These are phyloP conservation scores for Lentinus brumalis DNA, from an alignment of 768 basidiomycete species.

Conservation along the genomic window DNA sequence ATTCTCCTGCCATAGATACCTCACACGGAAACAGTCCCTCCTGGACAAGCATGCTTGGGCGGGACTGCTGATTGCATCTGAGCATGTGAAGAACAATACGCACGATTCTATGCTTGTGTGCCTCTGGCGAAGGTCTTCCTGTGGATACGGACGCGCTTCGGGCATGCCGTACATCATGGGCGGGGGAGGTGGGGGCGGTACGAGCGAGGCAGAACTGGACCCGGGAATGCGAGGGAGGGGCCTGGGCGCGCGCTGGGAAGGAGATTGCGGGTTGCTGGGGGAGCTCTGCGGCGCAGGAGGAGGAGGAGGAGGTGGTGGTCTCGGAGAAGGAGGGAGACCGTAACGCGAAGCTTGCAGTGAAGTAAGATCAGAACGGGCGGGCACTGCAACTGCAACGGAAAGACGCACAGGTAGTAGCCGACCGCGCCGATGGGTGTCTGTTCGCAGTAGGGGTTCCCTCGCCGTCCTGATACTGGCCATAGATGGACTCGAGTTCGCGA, in stretches of 20 bases:
- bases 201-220: constrained; percentile 10
- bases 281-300: constrained; percentile 1
- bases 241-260: constrained; percentile 25
- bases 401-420: constrained; percentile 21
- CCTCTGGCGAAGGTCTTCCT: constrained; percentile 18
- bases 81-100: constrained; percentile 1
- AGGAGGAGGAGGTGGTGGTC: constrained; percentile 21
- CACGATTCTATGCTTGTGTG: constrained; percentile 26
- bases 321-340: constrained; percentile 26
- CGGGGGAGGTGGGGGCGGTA: constrained; percentile 25
- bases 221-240: constrained; percentile 32
- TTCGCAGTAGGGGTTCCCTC: constrained; percentile 25
- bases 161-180: constrained; percentile 19
- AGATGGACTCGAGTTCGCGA: constrained; percentile 27
- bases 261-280: constrained; percentile 22
- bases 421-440: constrained; percentile 20
- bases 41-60: neutral
- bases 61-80: no score
- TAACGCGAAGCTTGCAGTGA: constrained; percentile 9
- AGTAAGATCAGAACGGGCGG: constrained; percentile 16
- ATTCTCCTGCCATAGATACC: no score
- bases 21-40: neutral
- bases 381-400: constrained; percentile 22
- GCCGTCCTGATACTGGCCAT: constrained; percentile 28
- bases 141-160: constrained; percentile 20